Base-by-base conservation (phyloP, 208 protist species). In the Wallacemonas sp. region DNA sequence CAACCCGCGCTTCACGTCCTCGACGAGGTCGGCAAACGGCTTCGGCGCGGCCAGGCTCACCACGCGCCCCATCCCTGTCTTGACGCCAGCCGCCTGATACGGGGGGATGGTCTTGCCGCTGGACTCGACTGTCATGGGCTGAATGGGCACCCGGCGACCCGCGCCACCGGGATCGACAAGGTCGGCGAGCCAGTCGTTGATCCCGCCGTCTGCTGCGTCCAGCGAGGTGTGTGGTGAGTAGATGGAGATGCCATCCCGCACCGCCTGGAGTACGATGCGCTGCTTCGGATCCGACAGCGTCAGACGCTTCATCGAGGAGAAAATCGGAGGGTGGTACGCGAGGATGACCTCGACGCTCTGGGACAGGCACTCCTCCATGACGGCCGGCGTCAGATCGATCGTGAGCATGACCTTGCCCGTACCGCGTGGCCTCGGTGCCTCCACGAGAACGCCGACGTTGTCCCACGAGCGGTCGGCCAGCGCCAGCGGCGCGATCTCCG, bases 371-470 rank as follows among this genome's bases (percentile, higher is more conserved):
- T 98, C 93, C 39, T 90, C 78, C 78, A 98, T 78, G 29, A 97
- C 92, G 33, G 79, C 78, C 0, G 87, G 84, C 14, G 93, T 97
- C 26, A 97, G 85, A 65, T 98, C 95, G 24, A 97, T 92, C 11
- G 95, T 94, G 19, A 96, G 85, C 57, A 97, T 58, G 24, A 97
- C 82, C 24, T 76, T 72, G 24, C 73, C 75, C 12, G 41, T 78
- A 8, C 58, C 62, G 60, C 84, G 83, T 27, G 74, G 76, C n/a
- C 58, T 44, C 12, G 90, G 84, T 1, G 78, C 85, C 75, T 97
- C 92, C 1, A 98, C 80, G n/a, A 98, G 88, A 4, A 97, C 62
- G 19, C 95, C 95, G 24, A 98, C 95, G 67, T 97, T 97, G 68
- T 98, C 95, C 93, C 95, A 98, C 24, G 88, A 92, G 41, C 74